Conservation (phyloP, 1,284 basidiomycete species). For the Fistulinella cinereoalba region DNA sequence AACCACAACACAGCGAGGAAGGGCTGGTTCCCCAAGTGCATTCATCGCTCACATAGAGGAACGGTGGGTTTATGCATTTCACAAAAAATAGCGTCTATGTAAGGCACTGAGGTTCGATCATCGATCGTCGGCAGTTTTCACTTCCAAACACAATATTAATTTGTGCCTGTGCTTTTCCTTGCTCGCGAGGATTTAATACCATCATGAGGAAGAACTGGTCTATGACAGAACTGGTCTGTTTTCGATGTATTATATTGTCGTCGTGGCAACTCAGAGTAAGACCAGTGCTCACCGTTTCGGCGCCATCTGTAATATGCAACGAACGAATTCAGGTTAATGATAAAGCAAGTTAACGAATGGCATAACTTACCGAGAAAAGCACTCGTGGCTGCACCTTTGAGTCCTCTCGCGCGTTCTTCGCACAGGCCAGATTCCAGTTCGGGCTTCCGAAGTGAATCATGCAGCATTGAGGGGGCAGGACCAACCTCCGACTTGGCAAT, state of each 20-base stretch:
- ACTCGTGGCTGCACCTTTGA: background rate
- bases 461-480: background rate
- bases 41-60: background rate
- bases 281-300: background rate
- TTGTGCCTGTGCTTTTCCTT: conserved; percentile 1
- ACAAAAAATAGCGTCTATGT: conserved; percentile 1
- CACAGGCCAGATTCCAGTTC: background rate
- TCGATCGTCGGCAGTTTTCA: background rate
- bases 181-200: background rate
- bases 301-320: background rate
- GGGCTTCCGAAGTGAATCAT: background rate
- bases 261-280: background rate
- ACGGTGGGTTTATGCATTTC: background rate
- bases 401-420: background rate
- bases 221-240: background rate
- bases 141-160: background rate
- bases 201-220: background rate
- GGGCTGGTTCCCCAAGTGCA: background rate
- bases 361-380: background rate
- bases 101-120: conserved; percentile 2
- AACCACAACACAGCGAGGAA: conserved; percentile 3
- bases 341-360: too few relatives aligned
- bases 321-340: background rate
- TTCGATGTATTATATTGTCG: background rate
- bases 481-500: too few relatives aligned